Evolutionary conservation across 2,329 filamentous ascomycete genomes (phyloP).

Genomic region (Gremmenia infestans): DNA sequence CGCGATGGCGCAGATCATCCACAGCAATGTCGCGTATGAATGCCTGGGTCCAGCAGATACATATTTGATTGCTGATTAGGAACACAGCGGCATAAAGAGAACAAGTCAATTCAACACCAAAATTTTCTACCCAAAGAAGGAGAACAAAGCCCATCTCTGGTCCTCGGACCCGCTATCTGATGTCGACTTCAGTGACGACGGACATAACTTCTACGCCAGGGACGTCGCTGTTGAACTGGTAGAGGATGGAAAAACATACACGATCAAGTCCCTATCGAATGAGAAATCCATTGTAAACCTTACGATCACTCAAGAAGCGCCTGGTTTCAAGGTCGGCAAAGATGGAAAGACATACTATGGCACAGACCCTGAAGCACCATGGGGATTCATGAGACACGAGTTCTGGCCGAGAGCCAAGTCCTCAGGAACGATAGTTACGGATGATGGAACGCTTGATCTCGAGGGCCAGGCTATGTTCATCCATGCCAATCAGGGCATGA

Average conservation of each 20-base stretch:
- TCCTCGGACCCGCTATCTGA: slow-evolving; percentile 74
- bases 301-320: slow-evolving; percentile 68
- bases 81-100: slow-evolving; percentile 72
- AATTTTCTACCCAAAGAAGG: slow-evolving; percentile 69
- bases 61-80: slow-evolving; percentile 22
- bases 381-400: slow-evolving; percentile 85
- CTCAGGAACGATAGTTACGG: slow-evolving; percentile 79
- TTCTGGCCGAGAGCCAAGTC: slow-evolving; percentile 89
- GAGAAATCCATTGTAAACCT: slow-evolving; percentile 78
- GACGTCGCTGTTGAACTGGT: slow-evolving; percentile 81
- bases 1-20: slow-evolving; percentile 85
- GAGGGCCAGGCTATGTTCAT: slow-evolving; percentile 74
- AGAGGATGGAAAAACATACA: slow-evolving; percentile 75
- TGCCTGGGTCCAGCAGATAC: slow-evolving; percentile 5
- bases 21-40: slow-evolving; percentile 90
- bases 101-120: slow-evolving; percentile 95
- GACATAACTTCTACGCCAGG: slow-evolving; percentile 78
- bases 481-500: slow-evolving; percentile 94
- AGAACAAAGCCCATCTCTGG: slow-evolving; percentile 73
- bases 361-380: slow-evolving; percentile 78
- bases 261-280: slow-evolving; percentile 86
- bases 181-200: slow-evolving; percentile 78
- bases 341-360: slow-evolving; percentile 82
- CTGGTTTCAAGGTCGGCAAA: slow-evolving; percentile 80
- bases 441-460: slow-evolving; percentile 76